Evolutionary conservation across 2,329 filamentous ascomycete genomes (phyloP).

Genomic region (Ophiocordyceps robertsii): DNA sequence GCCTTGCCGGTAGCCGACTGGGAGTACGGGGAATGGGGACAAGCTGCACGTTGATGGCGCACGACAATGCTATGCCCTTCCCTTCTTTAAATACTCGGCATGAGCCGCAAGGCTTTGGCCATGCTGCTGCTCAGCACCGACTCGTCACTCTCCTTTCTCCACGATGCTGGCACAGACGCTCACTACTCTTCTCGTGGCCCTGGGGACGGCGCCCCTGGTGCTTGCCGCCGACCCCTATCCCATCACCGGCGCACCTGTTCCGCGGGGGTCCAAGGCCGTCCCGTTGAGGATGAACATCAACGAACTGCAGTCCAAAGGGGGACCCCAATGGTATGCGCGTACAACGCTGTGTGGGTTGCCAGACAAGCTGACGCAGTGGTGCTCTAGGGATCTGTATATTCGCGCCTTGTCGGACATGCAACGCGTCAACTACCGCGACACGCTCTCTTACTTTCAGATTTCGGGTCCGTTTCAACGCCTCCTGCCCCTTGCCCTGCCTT

Average conservation of each 20-base stretch:
- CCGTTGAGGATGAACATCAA: not conserved
- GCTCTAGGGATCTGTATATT: conserved; percentile 34
- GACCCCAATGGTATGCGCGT: not conserved
- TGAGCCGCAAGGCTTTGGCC: no score
- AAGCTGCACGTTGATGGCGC: no score
- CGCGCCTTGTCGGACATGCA: conserved; percentile 32
- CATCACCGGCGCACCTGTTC: not conserved
- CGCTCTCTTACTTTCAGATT: conserved; percentile 36
- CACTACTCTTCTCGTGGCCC: not conserved
- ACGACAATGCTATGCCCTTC: no score
- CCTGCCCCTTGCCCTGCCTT: not conserved
- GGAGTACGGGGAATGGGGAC: no score
- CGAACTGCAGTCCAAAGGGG: not conserved
- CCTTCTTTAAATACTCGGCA: no score
- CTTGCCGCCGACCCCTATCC: not conserved
- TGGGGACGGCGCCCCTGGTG: not conserved
- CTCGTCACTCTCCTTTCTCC: not conserved
- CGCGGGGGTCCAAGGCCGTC: not conserved
- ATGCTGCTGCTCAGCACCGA: no score
- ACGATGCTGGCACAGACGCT: not conserved
- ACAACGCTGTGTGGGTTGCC: not conserved
- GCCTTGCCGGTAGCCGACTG: no score
- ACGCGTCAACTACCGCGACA: conserved; percentile 22
- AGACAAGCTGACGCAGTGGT: not conserved
- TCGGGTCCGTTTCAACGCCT: conserved; percentile 18